phyloP scores from a whole-genome alignment of 164 flowering plant genomes.

The Chloranthus sessilifolius region DNA sequence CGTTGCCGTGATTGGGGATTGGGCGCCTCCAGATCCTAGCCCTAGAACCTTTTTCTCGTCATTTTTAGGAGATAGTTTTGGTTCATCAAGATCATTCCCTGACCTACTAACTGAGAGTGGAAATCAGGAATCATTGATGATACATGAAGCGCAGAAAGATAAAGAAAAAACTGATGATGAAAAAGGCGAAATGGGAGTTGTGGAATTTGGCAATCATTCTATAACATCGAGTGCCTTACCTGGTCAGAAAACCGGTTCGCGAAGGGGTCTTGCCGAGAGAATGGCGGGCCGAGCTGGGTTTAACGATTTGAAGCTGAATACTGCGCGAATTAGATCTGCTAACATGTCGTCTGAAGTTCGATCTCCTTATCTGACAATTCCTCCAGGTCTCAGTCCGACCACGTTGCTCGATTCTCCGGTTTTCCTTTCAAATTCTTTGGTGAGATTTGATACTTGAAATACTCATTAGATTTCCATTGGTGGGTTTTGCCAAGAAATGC shows the following conservation, averaged over 20 bases:
- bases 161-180: conserved; percentile 10
- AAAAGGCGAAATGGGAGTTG: conserved; percentile 14
- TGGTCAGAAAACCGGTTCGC: conserved; percentile 31
- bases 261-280: conserved; percentile 65
- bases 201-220: conserved; percentile 16
- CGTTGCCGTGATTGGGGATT: conserved; percentile 57
- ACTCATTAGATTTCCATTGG: background rate
- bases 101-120: conserved; percentile 24
- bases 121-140: conserved; percentile 15
- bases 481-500: too few relatives aligned
- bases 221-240: conserved; percentile 17
- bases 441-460: conserved; percentile 21
- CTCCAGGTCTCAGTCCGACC: conserved; percentile 87
- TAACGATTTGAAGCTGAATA: conserved; percentile 66
- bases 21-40: conserved; percentile 60
- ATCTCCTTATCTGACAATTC: conserved; percentile 71
- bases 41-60: conserved; percentile 50
- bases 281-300: conserved; percentile 87
- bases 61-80: conserved; percentile 30
- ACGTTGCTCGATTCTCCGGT: conserved; percentile 84
- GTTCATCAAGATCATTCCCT: conserved; percentile 26
- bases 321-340: conserved; percentile 49
- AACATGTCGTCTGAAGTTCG: conserved; percentile 37
- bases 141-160: conserved; percentile 16
- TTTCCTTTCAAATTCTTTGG: conserved; percentile 80